Evolutionary conservation across 2,329 filamentous ascomycete genomes (phyloP).

Genomic region (Hypoxylon sp.): DNA sequence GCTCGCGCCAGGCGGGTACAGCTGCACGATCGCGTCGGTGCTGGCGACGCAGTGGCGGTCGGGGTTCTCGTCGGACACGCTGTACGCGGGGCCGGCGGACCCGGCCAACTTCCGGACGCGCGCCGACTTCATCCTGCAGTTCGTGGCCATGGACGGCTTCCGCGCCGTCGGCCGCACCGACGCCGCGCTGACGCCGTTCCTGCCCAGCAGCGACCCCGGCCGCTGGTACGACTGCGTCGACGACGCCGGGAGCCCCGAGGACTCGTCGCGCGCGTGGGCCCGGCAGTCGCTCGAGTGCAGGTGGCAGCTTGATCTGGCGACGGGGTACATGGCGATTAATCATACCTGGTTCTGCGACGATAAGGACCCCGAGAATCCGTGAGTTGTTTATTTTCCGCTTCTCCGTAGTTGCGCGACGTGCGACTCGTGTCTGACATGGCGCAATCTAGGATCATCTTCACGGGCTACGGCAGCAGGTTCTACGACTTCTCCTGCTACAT

Average conservation of each 20-base stretch:
- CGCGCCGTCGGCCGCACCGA: conserved; percentile 5
- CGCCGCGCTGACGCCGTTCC: conserved; percentile 12
- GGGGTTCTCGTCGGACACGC: conserved; percentile 1
- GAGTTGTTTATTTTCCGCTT: not conserved
- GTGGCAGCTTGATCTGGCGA: conserved; percentile 32
- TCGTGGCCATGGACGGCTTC: conserved; percentile 18
- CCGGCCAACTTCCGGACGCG: conserved; percentile 1
- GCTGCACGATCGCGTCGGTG: conserved; percentile 31
- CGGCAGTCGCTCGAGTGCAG: conserved; percentile 21
- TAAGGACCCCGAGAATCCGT: conserved; percentile 28
- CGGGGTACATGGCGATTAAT: conserved; percentile 30
- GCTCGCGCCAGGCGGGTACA: conserved; percentile 23
- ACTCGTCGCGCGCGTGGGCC: conserved; percentile 13
- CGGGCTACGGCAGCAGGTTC: conserved; percentile 18
- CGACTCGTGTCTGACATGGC: not conserved
- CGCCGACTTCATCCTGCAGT: conserved; percentile 4
- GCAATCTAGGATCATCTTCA: conserved; percentile 23
- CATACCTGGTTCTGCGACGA: conserved; percentile 33
- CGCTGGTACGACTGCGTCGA: conserved; percentile 31
- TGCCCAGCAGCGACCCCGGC: conserved; percentile 19
- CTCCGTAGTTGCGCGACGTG: not conserved
- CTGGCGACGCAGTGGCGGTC: conserved; percentile 27
- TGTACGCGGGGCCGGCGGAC: conserved; percentile 10
- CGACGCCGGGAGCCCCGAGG: not conserved
- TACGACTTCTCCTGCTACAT: conserved; percentile 25